phyloP scores from a whole-genome alignment of 805 yeast species.

The Debaryomyces prosopidis region DNA sequence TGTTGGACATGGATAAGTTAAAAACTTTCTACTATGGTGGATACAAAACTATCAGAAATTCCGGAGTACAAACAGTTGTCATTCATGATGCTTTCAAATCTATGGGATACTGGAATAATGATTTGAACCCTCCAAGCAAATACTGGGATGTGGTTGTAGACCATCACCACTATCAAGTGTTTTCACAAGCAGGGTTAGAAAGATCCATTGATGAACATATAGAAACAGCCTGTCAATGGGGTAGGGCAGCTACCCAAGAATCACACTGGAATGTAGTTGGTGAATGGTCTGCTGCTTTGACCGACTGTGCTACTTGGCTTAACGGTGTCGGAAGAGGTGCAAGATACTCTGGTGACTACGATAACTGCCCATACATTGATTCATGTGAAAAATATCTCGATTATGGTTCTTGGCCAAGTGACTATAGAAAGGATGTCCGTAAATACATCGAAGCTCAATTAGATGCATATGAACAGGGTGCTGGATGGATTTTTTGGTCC shows the following conservation, averaged over 20 bases:
- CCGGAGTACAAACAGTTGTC: slow-evolving; percentile 54
- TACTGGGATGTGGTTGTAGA: slow-evolving; percentile 75
- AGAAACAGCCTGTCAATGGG: slow-evolving; percentile 31
- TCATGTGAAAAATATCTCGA: slow-evolving; percentile 50
- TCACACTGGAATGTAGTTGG: slow-evolving; percentile 78
- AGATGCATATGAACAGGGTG: slow-evolving; percentile 70
- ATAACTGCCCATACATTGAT: slow-evolving; percentile 48
- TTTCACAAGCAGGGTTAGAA: slow-evolving; percentile 60
- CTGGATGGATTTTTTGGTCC: slow-evolving; percentile 94
- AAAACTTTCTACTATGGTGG: slow-evolving; percentile 62
- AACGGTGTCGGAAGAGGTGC: slow-evolving; percentile 87
- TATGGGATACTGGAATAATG: slow-evolving; percentile 61
- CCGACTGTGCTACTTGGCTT: slow-evolving; percentile 87
- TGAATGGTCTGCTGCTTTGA: slow-evolving; percentile 90
- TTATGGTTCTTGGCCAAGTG: slow-evolving; percentile 54
- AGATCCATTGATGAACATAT: slow-evolving; percentile 65
- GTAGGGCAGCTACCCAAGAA: slow-evolving; percentile 41
- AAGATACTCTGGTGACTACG: slow-evolving; percentile 68
- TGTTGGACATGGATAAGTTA: slow-evolving; percentile 57
- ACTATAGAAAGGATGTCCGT: slow-evolving; percentile 59
- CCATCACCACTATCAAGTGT: slow-evolving; percentile 91
- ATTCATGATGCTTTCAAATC: slow-evolving; percentile 83
- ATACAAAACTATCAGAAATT: slow-evolving; percentile 61
- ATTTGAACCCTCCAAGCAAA: slow-evolving; percentile 32
- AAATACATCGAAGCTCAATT: slow-evolving; percentile 84